Conservation (phyloP, 2,329 filamentous ascomycete genomes). For the Alternaria ethzedia region DNA sequence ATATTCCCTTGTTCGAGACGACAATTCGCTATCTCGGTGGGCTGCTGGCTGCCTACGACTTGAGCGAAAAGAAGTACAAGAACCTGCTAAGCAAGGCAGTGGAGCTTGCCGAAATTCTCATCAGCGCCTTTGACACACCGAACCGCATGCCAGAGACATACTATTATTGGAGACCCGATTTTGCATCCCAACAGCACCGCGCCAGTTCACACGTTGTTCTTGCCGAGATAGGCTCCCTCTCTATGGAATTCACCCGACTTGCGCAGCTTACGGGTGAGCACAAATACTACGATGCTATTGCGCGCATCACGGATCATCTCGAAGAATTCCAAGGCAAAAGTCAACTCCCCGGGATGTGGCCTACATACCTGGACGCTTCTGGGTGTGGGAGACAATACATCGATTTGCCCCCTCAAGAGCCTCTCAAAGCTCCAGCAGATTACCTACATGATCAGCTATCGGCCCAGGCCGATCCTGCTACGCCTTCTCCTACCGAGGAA, state of each 20-base stretch:
- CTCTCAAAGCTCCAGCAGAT: constrained; percentile 21
- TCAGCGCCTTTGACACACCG: constrained; percentile 71
- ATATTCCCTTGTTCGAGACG: constrained; percentile 73
- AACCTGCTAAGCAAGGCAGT: constrained; percentile 66
- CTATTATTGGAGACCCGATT: constrained; percentile 61
- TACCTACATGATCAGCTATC: constrained; percentile 3
- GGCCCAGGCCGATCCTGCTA: constrained; percentile 1
- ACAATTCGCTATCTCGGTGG: constrained; percentile 75
- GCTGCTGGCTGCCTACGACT: constrained; percentile 71
- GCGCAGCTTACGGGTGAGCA: constrained; percentile 55
- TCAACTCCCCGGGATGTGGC: constrained; percentile 57
- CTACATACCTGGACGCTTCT: constrained; percentile 53
- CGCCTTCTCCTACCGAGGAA: constrained; percentile 21
- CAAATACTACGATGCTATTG: constrained; percentile 57
- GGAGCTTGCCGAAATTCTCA: constrained; percentile 69
- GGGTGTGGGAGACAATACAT: constrained; percentile 42
- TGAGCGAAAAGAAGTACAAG: constrained; percentile 61
- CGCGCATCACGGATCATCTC: constrained; percentile 53
- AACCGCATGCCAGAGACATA: constrained; percentile 69
- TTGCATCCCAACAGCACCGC: constrained; percentile 46
- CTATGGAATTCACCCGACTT: constrained; percentile 57
- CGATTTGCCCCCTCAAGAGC: constrained; percentile 30
- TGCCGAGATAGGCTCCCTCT: constrained; percentile 57
- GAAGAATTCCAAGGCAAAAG: constrained; percentile 54
- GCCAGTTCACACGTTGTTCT: constrained; percentile 52